Percentiles rank a stretch among this genome's conserved stretches.
Conservation (phyloP, 2,329 filamentous ascomycete species). For the Stenocarpella maydis region DNA sequence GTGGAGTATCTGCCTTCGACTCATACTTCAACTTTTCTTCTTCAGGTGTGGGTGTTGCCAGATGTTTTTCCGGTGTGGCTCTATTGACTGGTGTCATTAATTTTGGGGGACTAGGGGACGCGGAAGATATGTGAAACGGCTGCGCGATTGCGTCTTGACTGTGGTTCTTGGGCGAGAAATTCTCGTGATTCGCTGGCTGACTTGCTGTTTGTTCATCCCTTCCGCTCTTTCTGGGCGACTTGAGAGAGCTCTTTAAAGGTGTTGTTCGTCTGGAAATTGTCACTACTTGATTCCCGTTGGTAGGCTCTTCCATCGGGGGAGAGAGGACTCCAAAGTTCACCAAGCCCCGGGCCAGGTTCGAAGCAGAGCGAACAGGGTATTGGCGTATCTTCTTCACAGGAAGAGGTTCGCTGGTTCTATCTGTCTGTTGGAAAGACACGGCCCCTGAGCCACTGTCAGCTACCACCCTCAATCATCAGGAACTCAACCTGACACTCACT, state of each 20-base stretch:
- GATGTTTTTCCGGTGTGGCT: not conserved
- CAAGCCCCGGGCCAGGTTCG: not conserved
- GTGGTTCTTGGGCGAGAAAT: not conserved
- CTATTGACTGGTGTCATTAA: not conserved
- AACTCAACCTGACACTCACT: not conserved
- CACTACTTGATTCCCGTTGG: not conserved
- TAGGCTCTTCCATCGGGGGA: constrained; percentile 28
- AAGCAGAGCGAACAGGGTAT: constrained; percentile 11
- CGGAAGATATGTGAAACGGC: not conserved
- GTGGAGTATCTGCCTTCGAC: not conserved
- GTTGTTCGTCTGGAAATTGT: not conserved
- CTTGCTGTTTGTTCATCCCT: not conserved
- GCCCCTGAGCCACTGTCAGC: constrained; percentile 25
- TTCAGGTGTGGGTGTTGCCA: not conserved
- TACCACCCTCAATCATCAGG: not conserved
- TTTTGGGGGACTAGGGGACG: not conserved
- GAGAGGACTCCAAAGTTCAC: constrained; percentile 8
- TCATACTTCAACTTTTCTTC: not conserved
- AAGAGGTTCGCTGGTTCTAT: constrained; percentile 33
- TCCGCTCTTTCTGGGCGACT: not conserved
- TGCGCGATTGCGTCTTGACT: not conserved
- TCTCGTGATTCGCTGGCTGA: not conserved
- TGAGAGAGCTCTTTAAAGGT: constrained; percentile 33
- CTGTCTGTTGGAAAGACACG: constrained; percentile 34
- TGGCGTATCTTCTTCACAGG: constrained; percentile 34